Conservation (phyloP, 495 filamentous ascomycete genomes). For the Hyaloscypha bicolor region DNA sequence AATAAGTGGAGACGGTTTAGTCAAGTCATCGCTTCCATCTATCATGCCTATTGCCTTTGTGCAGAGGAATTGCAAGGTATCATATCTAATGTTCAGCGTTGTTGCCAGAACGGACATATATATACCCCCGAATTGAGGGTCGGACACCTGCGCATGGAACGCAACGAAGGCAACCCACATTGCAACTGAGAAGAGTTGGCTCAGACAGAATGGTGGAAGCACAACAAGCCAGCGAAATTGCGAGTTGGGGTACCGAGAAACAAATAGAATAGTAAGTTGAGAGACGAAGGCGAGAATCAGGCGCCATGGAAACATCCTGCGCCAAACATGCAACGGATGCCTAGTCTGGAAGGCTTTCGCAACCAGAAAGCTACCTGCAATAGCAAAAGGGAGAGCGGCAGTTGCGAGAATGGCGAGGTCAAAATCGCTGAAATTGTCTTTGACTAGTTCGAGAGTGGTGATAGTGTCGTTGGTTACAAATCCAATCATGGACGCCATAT, state of each 20-base stretch:
- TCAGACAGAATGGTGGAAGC: constrained; percentile 5
- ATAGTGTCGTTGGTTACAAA: constrained; percentile 18
- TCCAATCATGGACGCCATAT: constrained; percentile 13
- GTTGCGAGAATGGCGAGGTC: constrained; percentile 14
- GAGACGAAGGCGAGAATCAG: constrained; percentile 14
- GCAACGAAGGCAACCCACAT: constrained; percentile 15
- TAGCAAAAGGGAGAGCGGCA: constrained; percentile 6
- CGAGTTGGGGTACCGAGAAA: constrained; percentile 12
- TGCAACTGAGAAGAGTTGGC: constrained; percentile 10
- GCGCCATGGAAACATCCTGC: constrained; percentile 13
- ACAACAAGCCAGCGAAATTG: constrained; percentile 12
- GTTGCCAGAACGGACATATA: constrained; percentile 18
- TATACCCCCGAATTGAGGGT: constrained; percentile 13
- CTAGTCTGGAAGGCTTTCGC: constrained; percentile 13
- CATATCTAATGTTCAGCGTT: constrained; percentile 15
- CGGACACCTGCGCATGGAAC: constrained; percentile 12
- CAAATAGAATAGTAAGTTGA: constrained; percentile 14
- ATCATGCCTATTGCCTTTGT: constrained; percentile 16
- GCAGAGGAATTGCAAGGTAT: constrained; percentile 13
- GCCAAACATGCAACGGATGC: constrained; percentile 16
- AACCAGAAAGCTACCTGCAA: constrained; percentile 11
- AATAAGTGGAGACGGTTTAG: constrained; percentile 16
- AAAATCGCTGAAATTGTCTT: constrained; percentile 11
- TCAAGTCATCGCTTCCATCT: constrained; percentile 18
- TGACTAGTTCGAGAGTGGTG: constrained; percentile 13